A percentile compares a stretch with the other conserved stretches of the same genome.
phyloP scores from a whole-genome alignment of 345 rosid species.

The Gossypium anomalum region DNA sequence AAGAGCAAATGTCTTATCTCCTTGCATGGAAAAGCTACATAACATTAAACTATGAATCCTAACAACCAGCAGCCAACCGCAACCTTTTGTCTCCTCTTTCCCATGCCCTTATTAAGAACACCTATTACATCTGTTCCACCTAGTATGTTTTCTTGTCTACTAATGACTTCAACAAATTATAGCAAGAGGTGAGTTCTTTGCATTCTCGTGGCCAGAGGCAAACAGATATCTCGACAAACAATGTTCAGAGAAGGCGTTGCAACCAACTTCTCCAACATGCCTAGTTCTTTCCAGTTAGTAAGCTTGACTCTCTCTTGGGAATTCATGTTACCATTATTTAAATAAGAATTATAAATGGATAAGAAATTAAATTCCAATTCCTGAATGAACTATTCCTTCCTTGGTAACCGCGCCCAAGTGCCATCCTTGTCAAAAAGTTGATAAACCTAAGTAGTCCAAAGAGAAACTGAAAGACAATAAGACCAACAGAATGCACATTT shows the following conservation, averaged over 20 bases:
- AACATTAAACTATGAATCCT: not conserved
- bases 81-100: constrained; percentile 5
- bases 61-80: not conserved
- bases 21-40: not conserved
- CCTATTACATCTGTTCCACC: not conserved
- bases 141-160: not conserved
- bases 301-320: not conserved
- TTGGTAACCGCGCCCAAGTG: not conserved
- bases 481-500: not conserved
- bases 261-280: not conserved
- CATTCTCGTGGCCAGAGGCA: not conserved
- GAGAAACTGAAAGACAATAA: not conserved
- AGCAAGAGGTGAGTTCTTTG: not conserved
- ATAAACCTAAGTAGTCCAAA: not conserved
- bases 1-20: not conserved
- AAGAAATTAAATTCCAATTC: not conserved
- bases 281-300: not conserved
- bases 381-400: not conserved
- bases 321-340: not conserved
- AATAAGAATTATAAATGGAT: not conserved
- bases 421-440: not conserved
- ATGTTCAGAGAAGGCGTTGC: not conserved
- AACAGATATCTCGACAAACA: not conserved
- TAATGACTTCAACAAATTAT: not conserved
- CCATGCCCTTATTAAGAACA: not conserved